Evolutionary conservation across 768 basidiomycete species (phyloP), one percentile per base, ranked within the genome.

Genomic region (Mycena albidolilacea): DNA sequence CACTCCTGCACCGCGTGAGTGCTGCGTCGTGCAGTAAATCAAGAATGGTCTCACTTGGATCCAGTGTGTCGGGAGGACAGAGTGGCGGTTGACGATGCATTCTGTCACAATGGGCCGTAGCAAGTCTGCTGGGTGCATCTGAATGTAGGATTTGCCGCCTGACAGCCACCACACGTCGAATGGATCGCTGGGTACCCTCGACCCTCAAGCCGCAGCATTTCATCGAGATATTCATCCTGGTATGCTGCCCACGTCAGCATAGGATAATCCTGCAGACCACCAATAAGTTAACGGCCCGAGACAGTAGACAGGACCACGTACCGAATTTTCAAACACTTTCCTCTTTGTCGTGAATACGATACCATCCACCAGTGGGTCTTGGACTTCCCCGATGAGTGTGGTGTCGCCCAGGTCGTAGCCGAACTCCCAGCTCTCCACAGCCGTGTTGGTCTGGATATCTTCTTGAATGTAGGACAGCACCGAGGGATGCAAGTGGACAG

Each of bases 21-120:
- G 35, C 19, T 7, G 12, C 35, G 9, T 8, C 35, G 30, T 30
- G 30, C 30, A 30, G 30, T 30, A 30, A 30, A 12, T n/a, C 37
- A 10, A 21, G 7, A 39, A 46, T 5, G 6, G 41, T n/a, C 37
- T 7, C 21, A 54, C 43, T 52, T 66, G 15, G 35, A 57, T 55
- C 64, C 64, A 66, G 23, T 66, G 64, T 7, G 39, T 39, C 14
- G 64, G 64, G 5, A 66, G 21, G 6, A 17, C 50, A 0, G 15
- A 10, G 52, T 66, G 64, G 1, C 17, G 9, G n/a, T 43, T 5
- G 4, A 66, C 64, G 12, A 66, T 66, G 17, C 64, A 66, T 1
- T 5, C 52, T n/a, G 10, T 38, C n/a, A 23, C 64, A 66, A 30
- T 30, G 30, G 30, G 30, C 4, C 3, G 30, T 30, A 30, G 30